phyloP scores from a whole-genome alignment of 2,329 filamentous ascomycete species.

The Iodosphaeria phyllophila region DNA sequence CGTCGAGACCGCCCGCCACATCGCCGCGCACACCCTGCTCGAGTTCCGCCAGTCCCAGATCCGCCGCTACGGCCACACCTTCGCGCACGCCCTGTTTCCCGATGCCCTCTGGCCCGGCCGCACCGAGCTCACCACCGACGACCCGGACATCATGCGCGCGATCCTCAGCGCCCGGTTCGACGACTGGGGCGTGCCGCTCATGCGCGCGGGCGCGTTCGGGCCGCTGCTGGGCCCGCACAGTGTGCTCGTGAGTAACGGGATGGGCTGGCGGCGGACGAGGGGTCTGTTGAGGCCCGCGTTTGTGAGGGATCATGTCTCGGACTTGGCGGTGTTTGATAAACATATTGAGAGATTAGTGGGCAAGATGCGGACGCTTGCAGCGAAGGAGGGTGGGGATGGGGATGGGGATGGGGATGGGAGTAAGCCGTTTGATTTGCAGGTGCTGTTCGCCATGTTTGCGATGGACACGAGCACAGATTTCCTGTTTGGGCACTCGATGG shows the following conservation, averaged over 20 bases:
- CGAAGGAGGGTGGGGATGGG: slow-evolving; percentile 25
- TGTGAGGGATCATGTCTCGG: slow-evolving; percentile 35
- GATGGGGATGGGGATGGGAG: no score
- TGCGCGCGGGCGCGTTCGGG: slow-evolving; percentile 17
- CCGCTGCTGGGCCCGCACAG: slow-evolving; percentile 28
- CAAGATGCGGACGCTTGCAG: no score
- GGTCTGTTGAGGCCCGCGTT: slow-evolving; percentile 34
- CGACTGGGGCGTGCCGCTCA: slow-evolving; percentile 26
- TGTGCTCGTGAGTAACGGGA: slow-evolving; percentile 35
- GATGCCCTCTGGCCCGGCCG: no score
- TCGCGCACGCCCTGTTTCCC: slow-evolving; percentile 8
- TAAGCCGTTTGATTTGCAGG: slow-evolving; percentile 41
- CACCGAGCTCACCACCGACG: slow-evolving; percentile 7
- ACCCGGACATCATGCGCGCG: slow-evolving; percentile 7
- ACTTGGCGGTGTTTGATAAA: slow-evolving; percentile 51
- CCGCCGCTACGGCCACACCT: slow-evolving; percentile 7
- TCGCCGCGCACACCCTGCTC: slow-evolving; percentile 7
- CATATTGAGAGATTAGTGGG: slow-evolving; percentile 44
- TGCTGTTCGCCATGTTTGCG: slow-evolving; percentile 44
- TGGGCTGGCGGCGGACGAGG: slow-evolving; percentile 30
- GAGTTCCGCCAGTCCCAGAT: slow-evolving; percentile 4
- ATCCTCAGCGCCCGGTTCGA: slow-evolving; percentile 12
- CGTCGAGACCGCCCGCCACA: slow-evolving; percentile 4
- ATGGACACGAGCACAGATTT: slow-evolving; percentile 53
- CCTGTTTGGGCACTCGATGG: slow-evolving; percentile 27